phyloP scores from a whole-genome alignment of 129 eudicot genomes.

The Artemisia annua region DNA sequence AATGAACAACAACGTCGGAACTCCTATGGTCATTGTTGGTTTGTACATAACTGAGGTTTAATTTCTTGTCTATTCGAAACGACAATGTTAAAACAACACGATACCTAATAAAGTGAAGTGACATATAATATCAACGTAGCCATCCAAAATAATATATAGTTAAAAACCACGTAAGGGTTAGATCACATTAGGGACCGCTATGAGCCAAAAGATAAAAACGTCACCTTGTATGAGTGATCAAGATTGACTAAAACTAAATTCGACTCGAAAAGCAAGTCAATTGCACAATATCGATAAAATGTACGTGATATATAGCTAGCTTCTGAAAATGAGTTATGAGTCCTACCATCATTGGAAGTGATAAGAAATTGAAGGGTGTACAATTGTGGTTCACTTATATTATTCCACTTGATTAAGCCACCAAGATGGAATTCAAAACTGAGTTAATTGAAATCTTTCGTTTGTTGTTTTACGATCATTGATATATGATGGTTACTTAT shows the following conservation, averaged over 20 bases:
- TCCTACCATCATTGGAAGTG: conserved; percentile 1
- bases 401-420: neutral
- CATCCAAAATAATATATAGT: neutral
- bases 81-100: too few species aligned
- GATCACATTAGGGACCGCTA: neutral
- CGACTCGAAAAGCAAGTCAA: neutral
- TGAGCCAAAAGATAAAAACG: neutral
- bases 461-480: neutral
- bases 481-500: too few species aligned
- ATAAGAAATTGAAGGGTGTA: neutral
- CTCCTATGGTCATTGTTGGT: too few species aligned
- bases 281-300: neutral
- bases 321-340: neutral
- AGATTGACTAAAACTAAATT: neutral
- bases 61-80: too few species aligned
- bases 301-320: neutral
- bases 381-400: neutral
- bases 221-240: neutral
- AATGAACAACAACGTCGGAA: too few species aligned
- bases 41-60: too few species aligned
- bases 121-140: neutral
- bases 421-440: neutral
- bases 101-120: too few species aligned
- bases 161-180: neutral
- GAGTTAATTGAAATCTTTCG: neutral